phyloP scores from a whole-genome alignment of 495 filamentous ascomycete species.

The Talaromyces liani region DNA sequence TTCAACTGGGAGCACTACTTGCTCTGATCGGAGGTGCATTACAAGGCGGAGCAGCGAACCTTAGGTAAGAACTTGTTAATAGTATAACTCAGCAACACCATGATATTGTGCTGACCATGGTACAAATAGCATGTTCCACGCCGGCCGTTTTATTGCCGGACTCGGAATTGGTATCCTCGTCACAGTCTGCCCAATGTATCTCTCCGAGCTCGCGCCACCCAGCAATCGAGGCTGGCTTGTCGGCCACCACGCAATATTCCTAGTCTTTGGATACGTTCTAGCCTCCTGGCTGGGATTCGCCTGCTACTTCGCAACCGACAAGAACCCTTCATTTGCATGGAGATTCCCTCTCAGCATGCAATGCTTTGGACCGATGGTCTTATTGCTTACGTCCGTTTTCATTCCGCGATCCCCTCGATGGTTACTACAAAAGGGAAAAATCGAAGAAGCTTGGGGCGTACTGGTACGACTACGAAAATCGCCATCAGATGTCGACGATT shows the following conservation, averaged over 20 bases:
- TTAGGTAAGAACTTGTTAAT: slow-evolving; percentile 16
- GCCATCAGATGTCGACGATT: slow-evolving; percentile 15
- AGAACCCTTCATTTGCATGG: slow-evolving; percentile 33
- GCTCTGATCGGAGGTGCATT: slow-evolving; percentile 38
- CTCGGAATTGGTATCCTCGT: slow-evolving; percentile 40
- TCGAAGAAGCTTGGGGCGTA: slow-evolving; percentile 28
- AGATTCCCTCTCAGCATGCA: slow-evolving; percentile 39
- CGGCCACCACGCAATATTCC: slow-evolving; percentile 31
- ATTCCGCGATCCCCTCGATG: slow-evolving; percentile 40
- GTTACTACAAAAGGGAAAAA: slow-evolving; percentile 32
- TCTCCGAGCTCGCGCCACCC: slow-evolving; percentile 29
- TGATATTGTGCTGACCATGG: slow-evolving; percentile 3
- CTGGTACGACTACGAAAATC: slow-evolving; percentile 25
- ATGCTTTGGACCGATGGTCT: slow-evolving; percentile 28
- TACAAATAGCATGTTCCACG: slow-evolving; percentile 36
- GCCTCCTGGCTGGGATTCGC: slow-evolving; percentile 37
- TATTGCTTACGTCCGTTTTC: slow-evolving; percentile 30
- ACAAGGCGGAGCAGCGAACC: slow-evolving; percentile 32
- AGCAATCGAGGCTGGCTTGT: slow-evolving; percentile 31
- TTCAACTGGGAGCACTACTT: slow-evolving; percentile 37
- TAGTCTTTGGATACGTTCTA: slow-evolving; percentile 37
- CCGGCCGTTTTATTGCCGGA: slow-evolving; percentile 39
- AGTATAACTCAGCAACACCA: neutral
- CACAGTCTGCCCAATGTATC: slow-evolving; percentile 40
- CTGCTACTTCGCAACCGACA: slow-evolving; percentile 30